Percentiles rank a stretch among this genome's conserved stretches.
These are phyloP conservation scores for Coniochaeta prunicola DNA, from an alignment of 2,329 filamentous ascomycete species.

Conservation along the genomic window DNA sequence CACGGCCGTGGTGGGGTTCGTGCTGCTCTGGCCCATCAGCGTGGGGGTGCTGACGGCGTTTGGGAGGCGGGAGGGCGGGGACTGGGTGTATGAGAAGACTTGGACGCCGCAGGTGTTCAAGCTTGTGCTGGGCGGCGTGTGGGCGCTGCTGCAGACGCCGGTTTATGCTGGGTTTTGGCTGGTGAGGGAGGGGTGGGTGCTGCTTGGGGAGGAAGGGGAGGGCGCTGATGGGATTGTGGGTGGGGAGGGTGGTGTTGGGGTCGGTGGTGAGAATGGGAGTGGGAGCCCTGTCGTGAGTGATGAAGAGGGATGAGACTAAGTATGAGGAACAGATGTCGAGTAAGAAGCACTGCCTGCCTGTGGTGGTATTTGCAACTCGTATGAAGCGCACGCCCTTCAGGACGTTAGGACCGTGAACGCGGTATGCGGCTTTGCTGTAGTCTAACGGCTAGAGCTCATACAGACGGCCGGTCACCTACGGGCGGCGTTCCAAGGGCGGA, in stretches of 20 bases:
- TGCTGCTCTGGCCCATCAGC: conserved; percentile 33
- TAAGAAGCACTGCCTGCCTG: too few relatives aligned
- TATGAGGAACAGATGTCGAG: too few relatives aligned
- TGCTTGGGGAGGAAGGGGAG: neutral
- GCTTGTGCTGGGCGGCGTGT: conserved; percentile 35
- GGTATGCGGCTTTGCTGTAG: too few relatives aligned
- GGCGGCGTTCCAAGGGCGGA: too few relatives aligned
- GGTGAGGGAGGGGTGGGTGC: conserved; percentile 36
- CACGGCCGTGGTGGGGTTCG: conserved; percentile 28
- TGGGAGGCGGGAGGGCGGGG: conserved; percentile 27
- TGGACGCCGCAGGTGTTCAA: conserved; percentile 46
- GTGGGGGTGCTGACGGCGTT: conserved; percentile 34
- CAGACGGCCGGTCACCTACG: too few relatives aligned
- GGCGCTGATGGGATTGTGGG: neutral
- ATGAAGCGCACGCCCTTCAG: too few relatives aligned
- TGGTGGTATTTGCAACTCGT: too few relatives aligned
- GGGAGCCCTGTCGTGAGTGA: neutral
- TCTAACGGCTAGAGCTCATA: too few relatives aligned
- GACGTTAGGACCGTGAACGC: too few relatives aligned
- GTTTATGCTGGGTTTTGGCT: conserved; percentile 43
- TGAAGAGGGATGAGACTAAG: neutral
- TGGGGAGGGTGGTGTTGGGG: neutral
- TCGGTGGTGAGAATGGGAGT: neutral
- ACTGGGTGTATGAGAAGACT: conserved; percentile 32
- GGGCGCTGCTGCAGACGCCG: conserved; percentile 39